Conservation (phyloP, 495 filamentous ascomycete genomes). For the Tuber brumale region DNA sequence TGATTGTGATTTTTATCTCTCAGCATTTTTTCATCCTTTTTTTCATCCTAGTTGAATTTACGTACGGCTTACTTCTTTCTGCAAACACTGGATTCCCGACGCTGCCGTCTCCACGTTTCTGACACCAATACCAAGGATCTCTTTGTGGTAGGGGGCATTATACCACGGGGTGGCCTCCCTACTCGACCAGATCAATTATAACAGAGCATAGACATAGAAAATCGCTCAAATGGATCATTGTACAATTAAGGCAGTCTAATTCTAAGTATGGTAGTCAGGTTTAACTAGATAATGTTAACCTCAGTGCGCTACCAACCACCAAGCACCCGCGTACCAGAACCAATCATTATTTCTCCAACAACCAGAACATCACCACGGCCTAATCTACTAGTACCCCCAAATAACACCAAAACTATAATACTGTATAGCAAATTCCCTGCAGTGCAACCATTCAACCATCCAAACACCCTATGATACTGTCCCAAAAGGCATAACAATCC, state of each 20-base stretch:
- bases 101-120: no score
- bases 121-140: background rate
- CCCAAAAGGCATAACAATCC: background rate
- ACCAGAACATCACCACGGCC: background rate
- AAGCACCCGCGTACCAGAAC: background rate
- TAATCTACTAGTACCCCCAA: background rate
- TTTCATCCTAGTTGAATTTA: no score
- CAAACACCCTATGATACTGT: background rate
- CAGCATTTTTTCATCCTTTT: no score
- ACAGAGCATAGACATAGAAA: background rate
- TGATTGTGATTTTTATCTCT: no score
- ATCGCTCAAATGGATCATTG: background rate
- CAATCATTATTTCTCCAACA: background rate
- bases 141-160: background rate
- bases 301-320: background rate
- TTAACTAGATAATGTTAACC: background rate
- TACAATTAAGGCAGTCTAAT: background rate
- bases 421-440: background rate
- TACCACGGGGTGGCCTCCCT: no score
- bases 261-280: background rate
- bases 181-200: background rate
- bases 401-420: background rate
- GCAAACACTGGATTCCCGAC: no score
- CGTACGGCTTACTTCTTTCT: no score
- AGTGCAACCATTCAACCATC: background rate